phyloP scores from a whole-genome alignment of 257 asterid genomes.

The Lycium barbarum region DNA sequence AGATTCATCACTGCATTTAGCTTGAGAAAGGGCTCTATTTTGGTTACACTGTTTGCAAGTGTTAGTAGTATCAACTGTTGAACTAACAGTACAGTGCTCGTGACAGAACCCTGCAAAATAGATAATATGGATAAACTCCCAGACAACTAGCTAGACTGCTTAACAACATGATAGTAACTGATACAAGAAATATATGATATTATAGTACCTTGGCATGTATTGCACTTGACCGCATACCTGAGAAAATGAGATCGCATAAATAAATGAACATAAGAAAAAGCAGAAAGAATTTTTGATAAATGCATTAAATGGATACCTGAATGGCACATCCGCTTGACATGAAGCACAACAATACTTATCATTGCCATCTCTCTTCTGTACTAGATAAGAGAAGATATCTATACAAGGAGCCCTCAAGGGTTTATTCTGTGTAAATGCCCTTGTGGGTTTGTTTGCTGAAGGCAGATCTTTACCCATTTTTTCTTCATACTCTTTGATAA shows the following conservation, averaged over 20 bases:
- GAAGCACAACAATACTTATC: slow-evolving; percentile 54
- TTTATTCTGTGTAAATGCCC: slow-evolving; percentile 49
- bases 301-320: slow-evolving; percentile 54
- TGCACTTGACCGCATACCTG: slow-evolving; percentile 78
- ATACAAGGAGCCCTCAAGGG: slow-evolving; percentile 51
- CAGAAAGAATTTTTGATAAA: slow-evolving; percentile 26
- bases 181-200: slow-evolving; percentile 21
- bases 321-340: slow-evolving; percentile 59
- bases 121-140: neutral
- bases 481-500: slow-evolving; percentile 76
- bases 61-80: slow-evolving; percentile 42
- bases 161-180: slow-evolving; percentile 21
- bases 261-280: slow-evolving; percentile 28
- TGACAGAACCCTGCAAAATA: slow-evolving; percentile 71
- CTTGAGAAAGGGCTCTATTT: slow-evolving; percentile 42
- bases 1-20: slow-evolving; percentile 47
- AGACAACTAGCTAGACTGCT: slow-evolving; percentile 12
- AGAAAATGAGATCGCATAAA: slow-evolving; percentile 39
- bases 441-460: slow-evolving; percentile 40
- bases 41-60: slow-evolving; percentile 69
- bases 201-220: slow-evolving; percentile 73
- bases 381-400: slow-evolving; percentile 61
- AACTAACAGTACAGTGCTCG: slow-evolving; percentile 60
- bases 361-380: slow-evolving; percentile 56
- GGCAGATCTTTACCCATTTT: slow-evolving; percentile 41